A percentile compares a stretch with the other conserved stretches of the same genome.
phyloP scores from a whole-genome alignment of 2,329 filamentous ascomycete species.

The Elsinoe fawcettii region DNA sequence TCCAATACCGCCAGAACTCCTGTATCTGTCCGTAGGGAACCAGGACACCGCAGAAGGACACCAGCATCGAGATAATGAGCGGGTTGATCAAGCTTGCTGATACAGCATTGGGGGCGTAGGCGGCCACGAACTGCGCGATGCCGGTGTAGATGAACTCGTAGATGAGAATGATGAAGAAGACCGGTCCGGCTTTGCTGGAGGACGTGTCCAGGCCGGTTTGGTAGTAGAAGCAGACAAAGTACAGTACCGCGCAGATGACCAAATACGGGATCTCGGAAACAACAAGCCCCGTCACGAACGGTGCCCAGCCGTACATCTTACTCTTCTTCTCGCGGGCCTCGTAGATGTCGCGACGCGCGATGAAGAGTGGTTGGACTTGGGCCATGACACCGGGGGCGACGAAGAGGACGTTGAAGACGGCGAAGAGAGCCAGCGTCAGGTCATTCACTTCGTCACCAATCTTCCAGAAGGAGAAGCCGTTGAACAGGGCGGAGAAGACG shows the following conservation, averaged over 20 bases:
- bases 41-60: constrained; percentile 31
- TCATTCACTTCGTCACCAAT: constrained; percentile 29
- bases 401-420: constrained; percentile 32
- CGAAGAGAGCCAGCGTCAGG: constrained; percentile 31
- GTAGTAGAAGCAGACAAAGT: constrained; percentile 37
- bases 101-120: constrained; percentile 36
- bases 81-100: constrained; percentile 42
- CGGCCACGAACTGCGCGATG: constrained; percentile 51
- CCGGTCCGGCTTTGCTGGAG: constrained; percentile 42
- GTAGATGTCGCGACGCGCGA: constrained; percentile 51
- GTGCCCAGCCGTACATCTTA: constrained; percentile 68
- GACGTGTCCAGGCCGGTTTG: constrained; percentile 36
- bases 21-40: constrained; percentile 29
- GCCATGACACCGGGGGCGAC: constrained; percentile 42
- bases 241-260: constrained; percentile 51
- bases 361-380: constrained; percentile 53
- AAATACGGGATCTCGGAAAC: constrained; percentile 63
- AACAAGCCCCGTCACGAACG: constrained; percentile 63
- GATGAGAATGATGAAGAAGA: constrained; percentile 40
- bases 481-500: constrained; percentile 44
- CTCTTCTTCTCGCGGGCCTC: constrained; percentile 54
- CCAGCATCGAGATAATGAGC: constrained; percentile 27
- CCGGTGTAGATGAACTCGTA: constrained; percentile 50
- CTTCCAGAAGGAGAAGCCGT: constrained; percentile 44
- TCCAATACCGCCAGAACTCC: constrained; percentile 25